Conservation (phyloP, 2,329 filamentous ascomycete species). For the Verticillium nubilum region DNA sequence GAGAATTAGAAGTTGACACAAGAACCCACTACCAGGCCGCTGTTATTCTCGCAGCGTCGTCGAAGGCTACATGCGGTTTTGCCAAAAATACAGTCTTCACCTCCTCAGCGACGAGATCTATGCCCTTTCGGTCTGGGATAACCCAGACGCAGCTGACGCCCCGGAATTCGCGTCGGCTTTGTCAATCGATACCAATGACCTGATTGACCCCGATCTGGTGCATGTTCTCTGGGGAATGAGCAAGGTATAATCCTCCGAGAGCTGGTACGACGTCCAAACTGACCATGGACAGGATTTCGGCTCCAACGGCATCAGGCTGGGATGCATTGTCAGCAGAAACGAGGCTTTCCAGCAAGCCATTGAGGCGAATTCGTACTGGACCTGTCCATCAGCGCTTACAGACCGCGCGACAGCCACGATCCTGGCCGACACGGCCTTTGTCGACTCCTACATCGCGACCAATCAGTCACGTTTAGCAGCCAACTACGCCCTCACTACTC, state of each 20-base stretch:
- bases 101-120: slow-evolving; percentile 46
- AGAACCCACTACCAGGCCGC: slow-evolving; percentile 24
- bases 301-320: slow-evolving; percentile 49
- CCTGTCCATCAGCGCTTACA: slow-evolving; percentile 37
- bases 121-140: slow-evolving; percentile 45
- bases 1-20: no score
- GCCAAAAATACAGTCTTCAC: slow-evolving; percentile 41
- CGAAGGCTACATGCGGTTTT: slow-evolving; percentile 38
- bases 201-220: slow-evolving; percentile 43
- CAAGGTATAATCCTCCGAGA: slow-evolving; percentile 18
- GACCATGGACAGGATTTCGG: slow-evolving; percentile 39
- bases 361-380: slow-evolving; percentile 30
- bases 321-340: slow-evolving; percentile 41
- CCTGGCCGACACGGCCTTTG: slow-evolving; percentile 26
- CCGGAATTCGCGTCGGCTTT: slow-evolving; percentile 39
- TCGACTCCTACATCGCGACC: slow-evolving; percentile 34
- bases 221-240: slow-evolving; percentile 44
- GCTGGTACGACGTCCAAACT: neutral
- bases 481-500: slow-evolving; percentile 29
- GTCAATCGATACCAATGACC: slow-evolving; percentile 31
- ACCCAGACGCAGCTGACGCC: slow-evolving; percentile 21
- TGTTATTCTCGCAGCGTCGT: slow-evolving; percentile 37
- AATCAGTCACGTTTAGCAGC: slow-evolving; percentile 33
- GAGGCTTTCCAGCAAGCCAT: slow-evolving; percentile 29
- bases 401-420: slow-evolving; percentile 34